Conservation (phyloP, 257 asterid genomes). For the Echium plantagineum region DNA sequence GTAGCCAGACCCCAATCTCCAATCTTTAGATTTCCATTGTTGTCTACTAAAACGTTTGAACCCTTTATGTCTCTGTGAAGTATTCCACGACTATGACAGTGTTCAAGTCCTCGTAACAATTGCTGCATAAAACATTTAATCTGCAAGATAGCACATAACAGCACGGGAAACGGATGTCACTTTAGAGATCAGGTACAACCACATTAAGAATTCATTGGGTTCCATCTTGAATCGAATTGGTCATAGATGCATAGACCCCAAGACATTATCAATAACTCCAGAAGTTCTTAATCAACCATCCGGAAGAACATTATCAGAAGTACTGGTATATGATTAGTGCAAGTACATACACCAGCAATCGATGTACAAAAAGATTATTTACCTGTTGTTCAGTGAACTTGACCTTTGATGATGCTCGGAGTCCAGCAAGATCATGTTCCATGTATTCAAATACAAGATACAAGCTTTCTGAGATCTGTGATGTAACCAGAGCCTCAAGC, state of each 20-base stretch:
- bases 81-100: constrained; percentile 12
- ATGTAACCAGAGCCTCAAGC: constrained; percentile 19
- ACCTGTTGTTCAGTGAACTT: constrained; percentile 19
- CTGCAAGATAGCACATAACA: constrained; percentile 3
- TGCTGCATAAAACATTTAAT: constrained; percentile 17
- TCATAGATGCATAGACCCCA: background rate
- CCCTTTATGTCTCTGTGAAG: constrained; percentile 16
- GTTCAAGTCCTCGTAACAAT: constrained; percentile 15
- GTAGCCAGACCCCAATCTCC: constrained; percentile 13
- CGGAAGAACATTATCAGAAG: background rate
- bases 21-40: constrained; percentile 11
- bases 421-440: constrained; percentile 22
- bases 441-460: constrained; percentile 18
- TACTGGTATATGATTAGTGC: background rate
- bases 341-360: background rate
- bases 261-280: no score
- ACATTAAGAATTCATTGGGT: constrained; percentile 1
- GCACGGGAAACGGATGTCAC: background rate
- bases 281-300: background rate
- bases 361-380: background rate
- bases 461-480: constrained; percentile 12
- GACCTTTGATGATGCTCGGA: constrained; percentile 9
- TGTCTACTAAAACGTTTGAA: constrained; percentile 9
- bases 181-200: background rate
- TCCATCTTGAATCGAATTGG: background rate